A percentile compares a stretch with the other conserved stretches of the same genome.
Evolutionary conservation across 768 basidiomycete genomes (phyloP).

Genomic region (Tylopilus sp.): DNA sequence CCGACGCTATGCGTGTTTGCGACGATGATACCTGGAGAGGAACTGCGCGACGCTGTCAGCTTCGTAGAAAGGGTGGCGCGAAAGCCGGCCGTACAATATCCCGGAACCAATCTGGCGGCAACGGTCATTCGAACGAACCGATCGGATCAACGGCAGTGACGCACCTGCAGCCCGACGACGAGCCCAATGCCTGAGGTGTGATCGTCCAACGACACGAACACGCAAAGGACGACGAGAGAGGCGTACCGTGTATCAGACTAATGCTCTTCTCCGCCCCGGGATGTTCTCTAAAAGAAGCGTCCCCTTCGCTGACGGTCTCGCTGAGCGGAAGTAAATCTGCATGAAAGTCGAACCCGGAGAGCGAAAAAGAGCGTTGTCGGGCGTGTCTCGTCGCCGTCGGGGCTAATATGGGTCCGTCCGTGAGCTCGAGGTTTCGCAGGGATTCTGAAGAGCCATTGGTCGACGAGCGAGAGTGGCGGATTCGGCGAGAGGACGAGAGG

Average conservation of each 20-base stretch:
- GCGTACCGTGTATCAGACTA: constrained; percentile 70
- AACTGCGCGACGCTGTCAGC: constrained; percentile 43
- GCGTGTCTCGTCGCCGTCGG: constrained; percentile 7
- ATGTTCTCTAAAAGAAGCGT: constrained; percentile 42
- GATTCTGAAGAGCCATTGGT: constrained; percentile 64
- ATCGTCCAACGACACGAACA: constrained; percentile 6
- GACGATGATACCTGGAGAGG: constrained; percentile 88
- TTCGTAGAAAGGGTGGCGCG: background rate
- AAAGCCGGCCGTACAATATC: constrained; percentile 68
- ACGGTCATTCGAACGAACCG: too few species aligned
- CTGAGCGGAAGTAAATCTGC: constrained; percentile 74
- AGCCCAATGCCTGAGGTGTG: constrained; percentile 68
- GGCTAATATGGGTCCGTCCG: constrained; percentile 51
- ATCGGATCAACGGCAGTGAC: too few species aligned
- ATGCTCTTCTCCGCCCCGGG: constrained; percentile 73
- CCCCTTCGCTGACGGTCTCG: constrained; percentile 71
- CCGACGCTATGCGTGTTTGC: constrained; percentile 88
- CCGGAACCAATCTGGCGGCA: constrained; percentile 86
- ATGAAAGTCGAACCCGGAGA: constrained; percentile 77
- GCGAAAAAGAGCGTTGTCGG: constrained; percentile 59
- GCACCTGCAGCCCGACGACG: constrained; percentile 76
- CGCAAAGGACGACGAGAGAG: background rate
- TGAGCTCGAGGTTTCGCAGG: constrained; percentile 74
- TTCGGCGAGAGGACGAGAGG: constrained; percentile 1
- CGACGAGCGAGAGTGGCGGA: constrained; percentile 1